These are phyloP conservation scores for Pythium catenulatum DNA, from an alignment of 352 stramenopile species.

Conservation along the genomic window DNA sequence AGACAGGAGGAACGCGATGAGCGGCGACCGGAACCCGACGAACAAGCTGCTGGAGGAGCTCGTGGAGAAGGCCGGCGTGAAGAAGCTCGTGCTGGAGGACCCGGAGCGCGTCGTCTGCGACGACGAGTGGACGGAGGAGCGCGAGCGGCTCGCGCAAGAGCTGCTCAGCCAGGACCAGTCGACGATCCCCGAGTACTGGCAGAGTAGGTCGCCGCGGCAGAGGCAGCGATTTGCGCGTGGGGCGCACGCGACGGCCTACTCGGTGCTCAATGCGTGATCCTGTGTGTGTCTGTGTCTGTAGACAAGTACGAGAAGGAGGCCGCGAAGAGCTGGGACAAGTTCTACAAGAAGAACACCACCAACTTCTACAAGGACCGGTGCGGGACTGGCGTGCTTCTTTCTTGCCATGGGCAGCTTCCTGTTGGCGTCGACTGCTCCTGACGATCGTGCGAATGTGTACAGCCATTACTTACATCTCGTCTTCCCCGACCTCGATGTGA, in stretches of 20 bases:
- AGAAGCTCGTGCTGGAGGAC: constrained; percentile 82
- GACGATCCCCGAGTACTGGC: constrained; percentile 88
- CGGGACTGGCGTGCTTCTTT: no score
- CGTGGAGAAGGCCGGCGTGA: constrained; percentile 84
- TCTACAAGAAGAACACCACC: constrained; percentile 96
- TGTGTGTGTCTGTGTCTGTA: constrained; percentile 43
- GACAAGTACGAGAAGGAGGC: constrained; percentile 92
- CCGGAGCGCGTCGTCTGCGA: constrained; percentile 83
- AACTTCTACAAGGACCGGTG: constrained; percentile 97
- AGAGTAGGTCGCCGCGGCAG: constrained; percentile 64
- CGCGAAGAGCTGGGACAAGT: constrained; percentile 95
- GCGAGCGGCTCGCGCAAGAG: constrained; percentile 81
- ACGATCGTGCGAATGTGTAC: no score
- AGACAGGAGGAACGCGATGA: constrained; percentile 57
- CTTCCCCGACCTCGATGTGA: constrained; percentile 92
- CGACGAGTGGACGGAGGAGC: constrained; percentile 91
- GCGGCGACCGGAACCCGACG: constrained; percentile 68
- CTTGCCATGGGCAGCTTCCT: no score
- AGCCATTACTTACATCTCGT: constrained; percentile 96
- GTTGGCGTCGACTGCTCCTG: no score
- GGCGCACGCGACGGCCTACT: no score
- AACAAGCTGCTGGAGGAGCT: constrained; percentile 89
- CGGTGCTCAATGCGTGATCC: not conserved
- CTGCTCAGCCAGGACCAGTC: constrained; percentile 86
- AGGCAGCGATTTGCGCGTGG: no score